phyloP scores from a whole-genome alignment of 1,284 basidiomycete species.

The Irpex lacteus region DNA sequence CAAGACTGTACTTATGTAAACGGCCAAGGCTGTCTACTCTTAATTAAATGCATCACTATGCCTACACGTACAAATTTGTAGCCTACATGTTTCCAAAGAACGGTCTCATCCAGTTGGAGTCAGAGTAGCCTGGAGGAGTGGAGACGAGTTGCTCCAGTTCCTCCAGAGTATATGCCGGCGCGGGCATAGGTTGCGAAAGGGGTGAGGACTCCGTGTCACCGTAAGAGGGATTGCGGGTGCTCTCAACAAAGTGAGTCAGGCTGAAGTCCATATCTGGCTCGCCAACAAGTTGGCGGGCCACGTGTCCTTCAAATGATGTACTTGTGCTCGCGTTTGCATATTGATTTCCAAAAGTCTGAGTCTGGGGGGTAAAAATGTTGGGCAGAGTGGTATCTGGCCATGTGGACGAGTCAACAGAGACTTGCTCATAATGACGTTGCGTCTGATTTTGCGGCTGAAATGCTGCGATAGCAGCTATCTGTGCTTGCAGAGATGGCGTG shows the following conservation, averaged over 20 bases:
- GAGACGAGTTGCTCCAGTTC: not conserved
- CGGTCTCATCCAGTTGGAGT: not conserved
- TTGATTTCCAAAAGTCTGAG: not conserved
- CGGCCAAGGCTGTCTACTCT: no score
- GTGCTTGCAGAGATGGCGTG: conserved; percentile 16
- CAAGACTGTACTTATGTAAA: no score
- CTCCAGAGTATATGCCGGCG: not conserved
- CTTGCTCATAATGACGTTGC: not conserved
- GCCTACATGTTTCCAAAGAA: not conserved
- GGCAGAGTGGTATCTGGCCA: conserved; percentile 9
- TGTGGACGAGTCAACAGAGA: not conserved
- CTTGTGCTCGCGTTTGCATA: not conserved
- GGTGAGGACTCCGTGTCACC: not conserved
- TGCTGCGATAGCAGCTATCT: not conserved
- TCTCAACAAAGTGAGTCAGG: conserved; percentile 8
- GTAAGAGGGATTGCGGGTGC: not conserved
- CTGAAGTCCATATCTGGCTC: conserved; percentile 14
- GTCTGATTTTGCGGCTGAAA: not conserved
- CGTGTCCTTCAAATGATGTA: not conserved
- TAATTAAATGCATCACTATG: no score
- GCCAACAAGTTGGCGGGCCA: conserved; percentile 3
- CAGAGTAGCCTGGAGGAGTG: not conserved
- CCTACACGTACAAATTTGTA: not conserved
- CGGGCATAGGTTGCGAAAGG: not conserved
- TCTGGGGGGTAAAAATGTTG: not conserved